A percentile compares a stretch with the other conserved stretches of the same genome.
Conservation (phyloP, 139 green algal species). For the Deuterostichococcus epilithicus region DNA sequence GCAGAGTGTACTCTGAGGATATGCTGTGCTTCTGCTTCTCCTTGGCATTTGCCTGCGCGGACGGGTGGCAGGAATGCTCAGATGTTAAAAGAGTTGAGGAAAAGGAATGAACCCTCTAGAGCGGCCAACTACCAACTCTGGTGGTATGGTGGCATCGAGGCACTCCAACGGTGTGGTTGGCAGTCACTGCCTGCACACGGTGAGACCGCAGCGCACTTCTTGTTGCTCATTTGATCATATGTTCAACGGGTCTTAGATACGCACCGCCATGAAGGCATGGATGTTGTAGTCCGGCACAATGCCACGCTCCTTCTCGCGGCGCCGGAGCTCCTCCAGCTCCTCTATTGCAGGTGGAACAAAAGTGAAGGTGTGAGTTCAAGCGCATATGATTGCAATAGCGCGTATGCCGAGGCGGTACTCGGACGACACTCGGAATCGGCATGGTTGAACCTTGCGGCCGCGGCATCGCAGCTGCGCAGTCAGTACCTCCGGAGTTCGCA, state of each 20-base stretch:
- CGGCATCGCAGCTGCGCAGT: too few species aligned
- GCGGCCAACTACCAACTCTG: too few species aligned
- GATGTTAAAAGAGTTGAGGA: too few species aligned
- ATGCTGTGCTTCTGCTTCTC: constrained; percentile 26
- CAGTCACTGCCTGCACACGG: too few species aligned
- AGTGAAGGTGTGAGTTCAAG: background rate
- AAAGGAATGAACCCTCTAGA: too few species aligned
- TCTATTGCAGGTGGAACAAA: background rate
- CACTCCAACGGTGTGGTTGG: too few species aligned
- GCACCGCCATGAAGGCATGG: constrained; percentile 19
- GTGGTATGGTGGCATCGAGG: too few species aligned
- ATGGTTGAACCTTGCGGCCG: background rate
- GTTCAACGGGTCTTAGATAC: background rate
- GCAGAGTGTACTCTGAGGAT: constrained; percentile 46
- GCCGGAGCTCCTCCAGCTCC: constrained; percentile 18
- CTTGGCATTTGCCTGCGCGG: constrained; percentile 18
- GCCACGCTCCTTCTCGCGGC: constrained; percentile 24
- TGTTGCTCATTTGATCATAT: too few species aligned
- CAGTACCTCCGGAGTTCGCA: too few species aligned
- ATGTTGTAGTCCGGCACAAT: constrained; percentile 36
- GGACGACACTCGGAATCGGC: background rate
- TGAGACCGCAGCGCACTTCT: too few species aligned
- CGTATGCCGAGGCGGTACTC: background rate
- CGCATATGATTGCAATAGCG: background rate
- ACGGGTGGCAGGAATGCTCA: too few species aligned